Evolutionary conservation across 208 protist species (phyloP).

Genomic region (Crithidia mellificae): DNA sequence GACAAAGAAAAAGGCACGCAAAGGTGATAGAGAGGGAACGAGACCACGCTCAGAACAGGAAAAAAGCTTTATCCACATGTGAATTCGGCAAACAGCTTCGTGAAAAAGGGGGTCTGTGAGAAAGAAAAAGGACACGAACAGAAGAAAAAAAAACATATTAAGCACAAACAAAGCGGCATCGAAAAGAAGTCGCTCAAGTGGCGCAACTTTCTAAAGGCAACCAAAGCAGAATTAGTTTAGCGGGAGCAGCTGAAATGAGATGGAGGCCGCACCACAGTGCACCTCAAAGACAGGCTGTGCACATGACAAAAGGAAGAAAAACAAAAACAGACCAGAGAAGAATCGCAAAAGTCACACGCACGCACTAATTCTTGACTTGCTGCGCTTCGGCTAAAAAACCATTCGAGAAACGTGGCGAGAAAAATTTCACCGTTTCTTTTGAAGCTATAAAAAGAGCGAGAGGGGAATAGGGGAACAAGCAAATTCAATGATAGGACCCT

Average conservation of each 20-base stretch:
- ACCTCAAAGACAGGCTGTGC: neutral
- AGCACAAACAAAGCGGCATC: neutral
- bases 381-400: neutral
- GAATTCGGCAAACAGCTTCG: too few species aligned
- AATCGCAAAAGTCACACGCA: neutral
- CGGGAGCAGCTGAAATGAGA: neutral
- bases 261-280: neutral
- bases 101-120: too few species aligned
- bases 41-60: too few species aligned
- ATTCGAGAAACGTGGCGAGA: neutral
- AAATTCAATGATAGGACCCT: neutral
- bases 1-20: neutral
- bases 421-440: neutral
- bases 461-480: conserved; percentile 12
- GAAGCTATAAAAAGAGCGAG: neutral
- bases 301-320: neutral
- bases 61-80: too few species aligned
- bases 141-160: neutral
- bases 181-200: neutral
- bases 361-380: too few species aligned
- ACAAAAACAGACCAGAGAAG: neutral
- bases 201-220: neutral
- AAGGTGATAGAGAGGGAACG: too few species aligned
- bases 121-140: too few species aligned
- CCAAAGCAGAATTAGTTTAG: neutral